Conservation (phyloP, 2,329 filamentous ascomycete genomes). For the Pyricularia grisea region DNA sequence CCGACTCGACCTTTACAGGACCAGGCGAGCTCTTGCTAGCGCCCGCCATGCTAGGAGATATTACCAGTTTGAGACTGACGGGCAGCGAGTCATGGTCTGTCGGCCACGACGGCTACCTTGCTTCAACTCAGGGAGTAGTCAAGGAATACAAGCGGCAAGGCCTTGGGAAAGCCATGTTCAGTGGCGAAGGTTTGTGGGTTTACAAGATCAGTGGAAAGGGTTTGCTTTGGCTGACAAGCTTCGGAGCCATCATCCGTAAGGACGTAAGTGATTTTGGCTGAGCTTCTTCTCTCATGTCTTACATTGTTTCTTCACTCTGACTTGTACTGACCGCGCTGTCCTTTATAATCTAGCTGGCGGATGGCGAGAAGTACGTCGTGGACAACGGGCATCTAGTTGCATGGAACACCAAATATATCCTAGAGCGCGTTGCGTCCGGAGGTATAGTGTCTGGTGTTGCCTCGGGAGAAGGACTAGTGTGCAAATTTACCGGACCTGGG, state of each 20-base stretch:
- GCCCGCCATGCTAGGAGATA: conserved; percentile 72
- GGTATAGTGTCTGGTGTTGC: conserved; percentile 84
- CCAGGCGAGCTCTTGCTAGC: conserved; percentile 85
- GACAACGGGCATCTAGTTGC: conserved; percentile 91
- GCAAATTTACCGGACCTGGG: conserved; percentile 87
- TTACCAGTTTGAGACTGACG: conserved; percentile 66
- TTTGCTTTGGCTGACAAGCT: conserved; percentile 81
- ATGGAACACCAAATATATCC: conserved; percentile 91
- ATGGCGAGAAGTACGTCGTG: conserved; percentile 81
- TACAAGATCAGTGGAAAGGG: conserved; percentile 78
- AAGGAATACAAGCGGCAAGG: conserved; percentile 83
- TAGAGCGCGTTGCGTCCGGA: conserved; percentile 83
- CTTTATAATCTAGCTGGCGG: conserved; percentile 31
- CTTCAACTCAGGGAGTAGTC: conserved; percentile 75
- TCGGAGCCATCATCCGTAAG: conserved; percentile 91
- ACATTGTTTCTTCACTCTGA: not conserved
- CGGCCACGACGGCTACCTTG: conserved; percentile 79
- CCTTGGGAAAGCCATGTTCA: conserved; percentile 85
- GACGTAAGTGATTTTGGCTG: conserved; percentile 51
- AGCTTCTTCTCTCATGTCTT: conserved; percentile 8
- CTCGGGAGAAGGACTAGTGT: conserved; percentile 81
- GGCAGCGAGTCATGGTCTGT: conserved; percentile 74
- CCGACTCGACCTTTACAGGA: conserved; percentile 71
- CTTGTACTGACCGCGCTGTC: not conserved
- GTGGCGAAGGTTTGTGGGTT: conserved; percentile 83